Percentiles rank a stretch among this genome's conserved stretches.
These are phyloP conservation scores for Xylariaceae sp. DNA, from an alignment of 2,329 filamentous ascomycete genomes.

Conservation along the genomic window DNA sequence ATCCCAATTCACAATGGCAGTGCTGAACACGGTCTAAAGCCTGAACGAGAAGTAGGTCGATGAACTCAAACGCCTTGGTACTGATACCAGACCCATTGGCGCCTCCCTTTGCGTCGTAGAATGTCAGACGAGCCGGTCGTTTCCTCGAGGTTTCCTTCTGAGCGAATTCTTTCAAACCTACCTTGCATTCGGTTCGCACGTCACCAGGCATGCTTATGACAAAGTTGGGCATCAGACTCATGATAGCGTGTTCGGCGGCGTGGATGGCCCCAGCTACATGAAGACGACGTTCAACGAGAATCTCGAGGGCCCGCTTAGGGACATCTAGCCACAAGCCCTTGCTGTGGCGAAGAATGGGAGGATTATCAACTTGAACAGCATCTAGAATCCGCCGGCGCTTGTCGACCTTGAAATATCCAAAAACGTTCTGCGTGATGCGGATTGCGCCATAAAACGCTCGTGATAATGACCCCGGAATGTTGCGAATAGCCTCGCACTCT, in stretches of 20 bases:
- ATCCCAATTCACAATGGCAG: conserved; percentile 81
- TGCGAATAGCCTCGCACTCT: conserved; percentile 86
- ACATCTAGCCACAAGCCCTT: conserved; percentile 98
- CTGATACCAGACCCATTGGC: conserved; percentile 83
- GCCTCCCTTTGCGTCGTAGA: conserved; percentile 95
- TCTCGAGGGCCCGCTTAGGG: conserved; percentile 77
- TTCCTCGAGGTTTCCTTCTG: conserved; percentile 73
- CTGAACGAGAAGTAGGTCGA: conserved; percentile 78
- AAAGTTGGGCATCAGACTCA: conserved; percentile 87
- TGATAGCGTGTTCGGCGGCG: conserved; percentile 89
- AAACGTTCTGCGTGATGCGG: conserved; percentile 85
- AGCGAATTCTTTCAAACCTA: conserved; percentile 84
- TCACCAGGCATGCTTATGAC: conserved; percentile 90
- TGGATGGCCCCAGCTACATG: conserved; percentile 92
- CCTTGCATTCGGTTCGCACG: conserved; percentile 93
- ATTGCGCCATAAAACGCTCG: conserved; percentile 87
- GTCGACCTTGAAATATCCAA: conserved; percentile 98
- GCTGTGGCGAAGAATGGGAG: conserved; percentile 81
- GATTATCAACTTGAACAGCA: conserved; percentile 91
- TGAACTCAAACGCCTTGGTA: conserved; percentile 91
- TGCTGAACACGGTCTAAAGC: conserved; percentile 77
- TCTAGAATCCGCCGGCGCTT: conserved; percentile 84
- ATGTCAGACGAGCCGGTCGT: conserved; percentile 85
- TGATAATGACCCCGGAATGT: conserved; percentile 66
- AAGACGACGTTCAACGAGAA: conserved; percentile 73